Conservation (phyloP, 306 rosid species). For the Vigna hirtella region DNA sequence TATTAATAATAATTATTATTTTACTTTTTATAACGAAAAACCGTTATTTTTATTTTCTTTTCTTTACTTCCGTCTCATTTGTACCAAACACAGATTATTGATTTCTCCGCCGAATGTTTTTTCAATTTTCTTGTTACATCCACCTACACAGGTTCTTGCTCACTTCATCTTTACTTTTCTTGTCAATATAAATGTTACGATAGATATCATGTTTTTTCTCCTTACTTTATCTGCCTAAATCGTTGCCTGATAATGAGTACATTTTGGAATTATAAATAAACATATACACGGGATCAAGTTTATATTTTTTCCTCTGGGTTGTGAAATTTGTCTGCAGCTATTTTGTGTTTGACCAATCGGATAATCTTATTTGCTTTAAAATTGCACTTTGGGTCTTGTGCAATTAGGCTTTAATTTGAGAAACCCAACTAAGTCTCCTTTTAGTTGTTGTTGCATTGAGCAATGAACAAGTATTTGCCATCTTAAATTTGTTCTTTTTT, state of each 20-base stretch:
- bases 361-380: background rate
- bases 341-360: conserved; percentile 27
- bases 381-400: conserved; percentile 20
- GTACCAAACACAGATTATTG: no score
- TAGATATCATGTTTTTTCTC: background rate
- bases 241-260: background rate
- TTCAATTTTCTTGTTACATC: background rate
- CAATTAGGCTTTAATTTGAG: conserved; percentile 27
- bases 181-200: background rate
- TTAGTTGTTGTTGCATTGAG: conserved; percentile 1
- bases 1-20: no score
- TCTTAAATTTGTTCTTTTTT: background rate
- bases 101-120: background rate
- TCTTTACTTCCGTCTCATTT: no score
- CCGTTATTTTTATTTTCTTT: no score
- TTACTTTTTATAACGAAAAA: no score
- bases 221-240: background rate
- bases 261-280: conserved; percentile 22
- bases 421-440: background rate
- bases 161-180: background rate
- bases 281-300: conserved; percentile 7
- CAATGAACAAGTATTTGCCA: conserved; percentile 30
- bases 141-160: conserved; percentile 37
- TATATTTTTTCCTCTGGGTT: conserved; percentile 15
- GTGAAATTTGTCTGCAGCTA: background rate